Evolutionary conservation across 75 land plant species (phyloP).

Genomic region (Pinus taeda): DNA sequence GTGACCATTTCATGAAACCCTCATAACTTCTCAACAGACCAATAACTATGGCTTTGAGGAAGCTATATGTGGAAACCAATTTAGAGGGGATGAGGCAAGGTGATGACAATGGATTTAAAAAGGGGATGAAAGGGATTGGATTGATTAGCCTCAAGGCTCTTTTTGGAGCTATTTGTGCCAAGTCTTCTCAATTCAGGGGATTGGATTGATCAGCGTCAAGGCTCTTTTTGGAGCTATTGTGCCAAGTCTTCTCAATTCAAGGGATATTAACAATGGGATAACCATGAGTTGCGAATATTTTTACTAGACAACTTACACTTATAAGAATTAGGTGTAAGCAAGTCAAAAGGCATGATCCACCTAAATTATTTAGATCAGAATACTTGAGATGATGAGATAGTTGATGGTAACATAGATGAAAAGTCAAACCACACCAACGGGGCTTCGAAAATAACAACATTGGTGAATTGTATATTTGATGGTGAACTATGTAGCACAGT

Average conservation of each 20-base stretch:
- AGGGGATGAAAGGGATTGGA: slow-evolving; percentile 6
- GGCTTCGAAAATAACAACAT: slow-evolving; percentile 17
- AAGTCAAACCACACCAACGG: background rate
- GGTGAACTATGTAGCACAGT: slow-evolving; percentile 89
- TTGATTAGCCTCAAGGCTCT: slow-evolving; percentile 52
- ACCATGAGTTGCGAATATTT: slow-evolving; percentile 84
- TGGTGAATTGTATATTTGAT: slow-evolving; percentile 80
- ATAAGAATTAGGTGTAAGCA: slow-evolving; percentile 53
- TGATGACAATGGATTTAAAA: slow-evolving; percentile 16
- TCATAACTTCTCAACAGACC: slow-evolving; percentile 31
- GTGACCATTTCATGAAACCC: slow-evolving; percentile 48
- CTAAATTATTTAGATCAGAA: background rate
- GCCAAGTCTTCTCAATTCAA: no score
- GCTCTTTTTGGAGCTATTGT: no score
- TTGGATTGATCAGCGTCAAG: no score
- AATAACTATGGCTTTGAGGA: slow-evolving; percentile 61
- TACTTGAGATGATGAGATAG: slow-evolving; percentile 5
- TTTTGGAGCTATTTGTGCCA: slow-evolving; percentile 71
- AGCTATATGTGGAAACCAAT: slow-evolving; percentile 57
- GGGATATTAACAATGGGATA: slow-evolving; percentile 93
- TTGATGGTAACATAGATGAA: slow-evolving; percentile 8
- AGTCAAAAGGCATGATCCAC: slow-evolving; percentile 5
- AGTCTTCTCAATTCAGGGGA: slow-evolving; percentile 89
- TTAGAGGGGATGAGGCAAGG: slow-evolving; percentile 8
- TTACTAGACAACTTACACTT: slow-evolving; percentile 69